These are phyloP conservation scores for Blastobotrys persicus DNA, from an alignment of 1,139 yeast species.

Conservation along the genomic window DNA sequence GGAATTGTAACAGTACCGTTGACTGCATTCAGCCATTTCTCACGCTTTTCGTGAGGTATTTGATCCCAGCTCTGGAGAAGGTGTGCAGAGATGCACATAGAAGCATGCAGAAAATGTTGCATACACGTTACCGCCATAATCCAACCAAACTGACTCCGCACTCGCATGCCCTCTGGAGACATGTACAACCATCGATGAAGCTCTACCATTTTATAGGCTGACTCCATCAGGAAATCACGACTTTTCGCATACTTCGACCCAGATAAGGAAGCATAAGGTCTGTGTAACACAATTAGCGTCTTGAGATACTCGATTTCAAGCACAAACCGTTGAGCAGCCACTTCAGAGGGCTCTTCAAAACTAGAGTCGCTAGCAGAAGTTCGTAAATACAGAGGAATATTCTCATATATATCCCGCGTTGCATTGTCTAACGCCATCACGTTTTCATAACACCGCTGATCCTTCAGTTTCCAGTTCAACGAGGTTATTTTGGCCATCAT, in stretches of 20 bases:
- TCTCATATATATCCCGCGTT: slow-evolving; percentile 26
- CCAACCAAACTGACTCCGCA: slow-evolving; percentile 28
- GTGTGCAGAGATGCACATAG: slow-evolving; percentile 25
- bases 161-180: slow-evolving; percentile 27
- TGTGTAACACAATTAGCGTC: slow-evolving; percentile 34
- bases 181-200: slow-evolving; percentile 33
- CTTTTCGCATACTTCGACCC: slow-evolving; percentile 24
- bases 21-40: slow-evolving; percentile 12
- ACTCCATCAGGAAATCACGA: slow-evolving; percentile 31
- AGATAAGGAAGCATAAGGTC: slow-evolving; percentile 32
- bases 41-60: slow-evolving; percentile 19
- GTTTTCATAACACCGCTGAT: slow-evolving; percentile 11
- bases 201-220: slow-evolving; percentile 32
- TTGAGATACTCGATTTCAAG: slow-evolving; percentile 34
- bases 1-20: slow-evolving; percentile 18
- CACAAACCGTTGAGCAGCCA: slow-evolving; percentile 33
- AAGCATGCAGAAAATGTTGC: slow-evolving; percentile 28
- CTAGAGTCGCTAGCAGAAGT: slow-evolving; percentile 29
- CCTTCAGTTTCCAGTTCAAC: slow-evolving; percentile 5
- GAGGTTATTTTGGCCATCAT: slow-evolving; percentile 10
- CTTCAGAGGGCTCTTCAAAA: slow-evolving; percentile 26
- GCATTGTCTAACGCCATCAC: slow-evolving; percentile 29
- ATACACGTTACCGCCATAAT: slow-evolving; percentile 16
- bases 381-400: slow-evolving; percentile 30
- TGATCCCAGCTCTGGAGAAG: slow-evolving; percentile 25